Evolutionary conservation across 73 alveolate genomes (phyloP), one percentile per base, ranked within the genome.

Genomic region (Paramecium pentaurelia): DNA sequence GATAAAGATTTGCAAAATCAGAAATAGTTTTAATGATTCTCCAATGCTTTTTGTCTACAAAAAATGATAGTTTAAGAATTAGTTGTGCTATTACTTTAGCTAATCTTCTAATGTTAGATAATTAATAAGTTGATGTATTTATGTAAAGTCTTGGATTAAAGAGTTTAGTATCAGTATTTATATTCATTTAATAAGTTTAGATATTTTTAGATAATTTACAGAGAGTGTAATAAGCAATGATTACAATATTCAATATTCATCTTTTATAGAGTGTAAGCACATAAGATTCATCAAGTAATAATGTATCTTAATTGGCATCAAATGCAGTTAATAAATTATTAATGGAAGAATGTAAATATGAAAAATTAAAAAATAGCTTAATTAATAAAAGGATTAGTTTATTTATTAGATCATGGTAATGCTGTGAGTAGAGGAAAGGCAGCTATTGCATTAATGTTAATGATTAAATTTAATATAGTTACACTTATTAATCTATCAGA

Each of bases 401-500:
- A 70, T 30, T 92, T 97, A 18, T 59, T 96, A 14, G 99, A 97
- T 85, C 97, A 95, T 84, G 86, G 91, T 34, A 60, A 89, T 44
- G 87, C 94, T 22, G 97, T 96, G 0, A 95, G 96, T 11, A 94
- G 98, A 92, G 99, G 99, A 54, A 97, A 97, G 54, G 95, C 95
- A 58, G 70, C 96, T 2, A 88, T 97, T 27, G 92, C 97, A 8
- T 73, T 96, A 42, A 49, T 93, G 38, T 88, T 97, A 7, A 92
- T 97, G 25, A 88, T 95, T 54, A 97, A 96, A 85, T 60, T 88
- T 54, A 95, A 94, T 71, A 89, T 92, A 32, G 93, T 93, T 47
- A 92, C 96, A 93, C 71, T 97, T 88, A 70, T 95, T 22, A 36
- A 84, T 59, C 60, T 96, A 25, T 95, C 95, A 16, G 97, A 97